Percentiles rank a stretch among this genome's conserved stretches.
These are phyloP conservation scores for Staphylotrichum tortipilum DNA, from an alignment of 495 filamentous ascomycete genomes.

Conservation along the genomic window DNA sequence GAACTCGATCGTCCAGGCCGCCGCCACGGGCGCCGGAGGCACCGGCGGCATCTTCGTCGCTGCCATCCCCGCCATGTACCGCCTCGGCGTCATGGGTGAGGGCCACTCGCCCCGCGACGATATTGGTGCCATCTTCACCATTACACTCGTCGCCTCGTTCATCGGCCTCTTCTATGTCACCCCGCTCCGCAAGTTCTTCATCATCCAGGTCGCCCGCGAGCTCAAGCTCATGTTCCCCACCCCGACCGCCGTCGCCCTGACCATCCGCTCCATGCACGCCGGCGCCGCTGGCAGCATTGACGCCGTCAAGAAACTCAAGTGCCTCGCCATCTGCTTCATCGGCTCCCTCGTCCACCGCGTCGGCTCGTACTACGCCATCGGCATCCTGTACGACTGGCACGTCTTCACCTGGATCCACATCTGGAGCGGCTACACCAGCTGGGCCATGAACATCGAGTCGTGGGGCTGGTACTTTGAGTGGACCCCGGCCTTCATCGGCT, in stretches of 20 bases:
- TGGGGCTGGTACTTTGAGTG: constrained; percentile 60
- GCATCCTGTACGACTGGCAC: constrained; percentile 62
- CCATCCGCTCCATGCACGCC: constrained; percentile 57
- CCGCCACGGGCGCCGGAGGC: constrained; percentile 55
- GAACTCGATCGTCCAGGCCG: constrained; percentile 58
- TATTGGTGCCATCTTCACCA: constrained; percentile 50
- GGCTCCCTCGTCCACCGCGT: constrained; percentile 46
- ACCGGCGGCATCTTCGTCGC: constrained; percentile 56
- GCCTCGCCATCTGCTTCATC: constrained; percentile 43
- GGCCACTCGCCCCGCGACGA: constrained; percentile 42
- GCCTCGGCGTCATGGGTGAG: constrained; percentile 40
- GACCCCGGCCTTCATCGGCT: constrained; percentile 60
- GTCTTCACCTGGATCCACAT: constrained; percentile 56
- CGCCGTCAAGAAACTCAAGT: constrained; percentile 53
- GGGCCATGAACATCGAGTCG: constrained; percentile 51
- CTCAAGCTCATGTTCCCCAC: constrained; percentile 56
- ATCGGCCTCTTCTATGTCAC: constrained; percentile 62
- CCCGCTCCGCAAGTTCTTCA: constrained; percentile 60
- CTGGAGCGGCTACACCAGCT: constrained; percentile 49
- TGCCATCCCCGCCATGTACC: constrained; percentile 57
- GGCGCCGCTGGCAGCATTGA: constrained; percentile 42
- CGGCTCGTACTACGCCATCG: constrained; percentile 51
- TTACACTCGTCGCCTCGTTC: constrained; percentile 56
- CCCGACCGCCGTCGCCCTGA: constrained; percentile 54
- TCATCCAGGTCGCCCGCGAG: constrained; percentile 56